Conservation (phyloP, 345 rosid species). For the Geranium rotundifolium region DNA sequence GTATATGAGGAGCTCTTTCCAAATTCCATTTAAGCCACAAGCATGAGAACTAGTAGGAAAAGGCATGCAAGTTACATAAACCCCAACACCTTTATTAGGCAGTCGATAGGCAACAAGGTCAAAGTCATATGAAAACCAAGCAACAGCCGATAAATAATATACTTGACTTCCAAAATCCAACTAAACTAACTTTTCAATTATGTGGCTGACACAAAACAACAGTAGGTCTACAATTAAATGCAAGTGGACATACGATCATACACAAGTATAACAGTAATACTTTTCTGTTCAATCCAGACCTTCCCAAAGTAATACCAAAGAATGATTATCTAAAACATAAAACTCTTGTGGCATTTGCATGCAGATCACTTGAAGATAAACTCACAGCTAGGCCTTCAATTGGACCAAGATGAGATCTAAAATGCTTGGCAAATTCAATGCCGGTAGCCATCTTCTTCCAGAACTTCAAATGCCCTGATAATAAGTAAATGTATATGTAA, state of each 20-base stretch:
- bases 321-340: too few species aligned
- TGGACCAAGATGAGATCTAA: slow-evolving; percentile 88
- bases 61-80: background rate
- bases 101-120: too few species aligned
- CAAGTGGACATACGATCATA: too few species aligned
- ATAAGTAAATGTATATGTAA: background rate
- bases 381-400: slow-evolving; percentile 92
- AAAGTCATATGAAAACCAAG: too few species aligned
- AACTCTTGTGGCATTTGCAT: background rate
- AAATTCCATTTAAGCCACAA: background rate
- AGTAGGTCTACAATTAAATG: too few species aligned
- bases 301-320: background rate
- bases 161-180: background rate
- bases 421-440: slow-evolving; percentile 96
- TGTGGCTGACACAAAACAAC: background rate
- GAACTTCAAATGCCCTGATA: slow-evolving; percentile 84
- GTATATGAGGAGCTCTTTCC: too few species aligned
- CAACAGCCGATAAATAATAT: background rate
- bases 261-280: background rate
- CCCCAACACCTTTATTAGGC: background rate
- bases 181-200: background rate
- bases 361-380: slow-evolving; percentile 3
- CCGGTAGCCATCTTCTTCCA: slow-evolving; percentile 90
- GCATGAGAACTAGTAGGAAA: too few species aligned
- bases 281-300: background rate